Base-by-base conservation (phyloP, 1,284 basidiomycete genomes). In the Golubevia sp. region DNA sequence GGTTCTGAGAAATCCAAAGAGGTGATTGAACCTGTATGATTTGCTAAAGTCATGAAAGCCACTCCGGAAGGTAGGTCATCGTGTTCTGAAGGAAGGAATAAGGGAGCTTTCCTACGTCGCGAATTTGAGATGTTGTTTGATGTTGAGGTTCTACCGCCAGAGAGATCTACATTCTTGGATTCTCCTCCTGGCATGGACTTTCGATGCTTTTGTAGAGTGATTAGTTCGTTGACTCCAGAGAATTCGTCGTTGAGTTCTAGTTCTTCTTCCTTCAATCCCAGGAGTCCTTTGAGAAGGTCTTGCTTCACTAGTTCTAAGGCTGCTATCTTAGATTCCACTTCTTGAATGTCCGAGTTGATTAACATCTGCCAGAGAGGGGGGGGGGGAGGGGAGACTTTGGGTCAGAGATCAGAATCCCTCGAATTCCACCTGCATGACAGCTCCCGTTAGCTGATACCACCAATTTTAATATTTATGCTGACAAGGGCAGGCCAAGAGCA, bases 81-180 rank as follows among this genome's bases (percentile, higher is more conserved):
- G 74, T 99, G 97, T 84, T 99, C 97, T 15, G 93, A 96, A 1
- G 96, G 96, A 64, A 99, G 85, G 86, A 99, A 99, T 6, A 92
- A 92, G 0, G 96, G 95, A 8, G 70, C 77, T 49, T 74, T 72
- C 26, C 69, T 62, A 20, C 76, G 62, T 52, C 78, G 64, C n/a
- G 71, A 73, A 61, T 66, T 21, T 20, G 7, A 7, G 11, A 4
- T 21, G 21, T 24, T 21, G 18, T 11, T 6, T 13, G 23, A 66
- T 2, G 71, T 68, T 15, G 66, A 55, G 4, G 68, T 71, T 13
- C 58, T 68, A 2, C 62, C 62, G 20, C 66, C 66, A 53, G 70
- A 73, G n/a, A n/a, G n/a, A n/a, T 71, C 74, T 5, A 74, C 11
- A 34, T 3, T 5, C 30, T 34, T 34, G 4, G 30, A 63, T 15